Evolutionary conservation across 1,284 basidiomycete species (phyloP), one percentile per base, ranked within the genome.

Genomic region (Cutaneotrichosporon mucoides): DNA sequence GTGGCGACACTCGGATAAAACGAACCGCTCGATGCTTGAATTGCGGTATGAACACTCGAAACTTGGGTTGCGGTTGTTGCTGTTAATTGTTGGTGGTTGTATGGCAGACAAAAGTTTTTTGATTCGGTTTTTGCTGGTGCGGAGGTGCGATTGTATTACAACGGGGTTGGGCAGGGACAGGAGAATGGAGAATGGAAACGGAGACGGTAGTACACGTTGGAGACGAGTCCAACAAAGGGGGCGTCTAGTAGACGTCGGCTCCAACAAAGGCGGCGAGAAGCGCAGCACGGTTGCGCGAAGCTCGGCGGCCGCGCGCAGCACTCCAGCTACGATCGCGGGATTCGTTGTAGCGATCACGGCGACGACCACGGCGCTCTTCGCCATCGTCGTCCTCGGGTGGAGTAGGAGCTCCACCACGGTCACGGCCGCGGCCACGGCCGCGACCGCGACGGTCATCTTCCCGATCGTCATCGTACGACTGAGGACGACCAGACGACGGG

Each of bases 291-390:
- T 53, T 54, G 43, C 59, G 62, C 10, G 62, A 60, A 0, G 37
- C 37, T 9, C 37, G 16, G 40, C 62, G 59, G 34, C 62, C 62
- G 11, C 59, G 62, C 12, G 46, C 46, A 1, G 59, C 54, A 37
- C 56, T 59, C 62, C 62, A 64, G 51, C 54, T 56, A 15, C 62
- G 62, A 37, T 64, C 62, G 46, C 62, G 62, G 6, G 46, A 46
- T 52, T 64, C 62, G 35, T 53, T 46, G 16, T 37, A 49, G 36
- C 62, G 62, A 48, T 56, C 59, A 12, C 62, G 59, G 15, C 62
- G 62, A 11, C 62, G 62, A 35, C 62, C 62, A 41, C 62, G 62
- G 36, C 37, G 34, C 34, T 58, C 56, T 12, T 49, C 53, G 11
- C 42, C 54, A 24, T 53, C 24, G 24, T 49, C 52, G 2, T 47